Base-by-base conservation (phyloP, 257 asterid genomes). In the Rubia yunnanensis region DNA sequence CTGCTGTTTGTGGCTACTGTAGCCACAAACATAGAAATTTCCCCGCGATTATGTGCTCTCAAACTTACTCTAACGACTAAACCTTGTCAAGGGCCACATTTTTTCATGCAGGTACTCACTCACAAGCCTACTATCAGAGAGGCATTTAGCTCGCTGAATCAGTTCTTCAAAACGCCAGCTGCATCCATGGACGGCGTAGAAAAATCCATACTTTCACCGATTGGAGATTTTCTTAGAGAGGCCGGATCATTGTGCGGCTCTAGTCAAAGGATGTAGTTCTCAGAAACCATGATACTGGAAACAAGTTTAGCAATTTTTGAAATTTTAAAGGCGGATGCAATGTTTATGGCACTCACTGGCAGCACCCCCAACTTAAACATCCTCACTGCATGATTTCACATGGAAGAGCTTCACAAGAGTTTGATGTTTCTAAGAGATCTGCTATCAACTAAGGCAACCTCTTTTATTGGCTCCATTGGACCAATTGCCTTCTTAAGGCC, bases 11-110 rank as follows among this genome's bases (percentile, higher is more conserved):
- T n/a, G n/a, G n/a, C n/a, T n/a, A n/a, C n/a, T n/a, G n/a, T n/a
- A n/a, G n/a, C n/a, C n/a, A n/a, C n/a, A n/a, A n/a, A n/a, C n/a
- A n/a, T n/a, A n/a, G n/a, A n/a, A n/a, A n/a, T n/a, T n/a, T n/a
- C n/a, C n/a, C n/a, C 14, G 9, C 9, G 53, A 11, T 11, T 1
- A 0, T 46, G 53, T 46, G 5, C 53, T 46, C 1, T 46, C 53
- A 46, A 46, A 46, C 20, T 46, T 46, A 18, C 20, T 13, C 20
- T 18, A 22, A 4, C 10, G 24, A 23, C 24, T 61, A 20, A 36
- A 61, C 10, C 52, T 61, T 20, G 35, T 38, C 53, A 61, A 61
- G 32, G 66, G 34, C 1, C 52, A 61, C 10, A 61, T 61, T 61
- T 36, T 36, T 44, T 61, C 0, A 0, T 61, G 31, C 52, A 61